These are phyloP conservation scores for Populus trichocarpa DNA, from an alignment of 441 rosid species.

Conservation along the genomic window DNA sequence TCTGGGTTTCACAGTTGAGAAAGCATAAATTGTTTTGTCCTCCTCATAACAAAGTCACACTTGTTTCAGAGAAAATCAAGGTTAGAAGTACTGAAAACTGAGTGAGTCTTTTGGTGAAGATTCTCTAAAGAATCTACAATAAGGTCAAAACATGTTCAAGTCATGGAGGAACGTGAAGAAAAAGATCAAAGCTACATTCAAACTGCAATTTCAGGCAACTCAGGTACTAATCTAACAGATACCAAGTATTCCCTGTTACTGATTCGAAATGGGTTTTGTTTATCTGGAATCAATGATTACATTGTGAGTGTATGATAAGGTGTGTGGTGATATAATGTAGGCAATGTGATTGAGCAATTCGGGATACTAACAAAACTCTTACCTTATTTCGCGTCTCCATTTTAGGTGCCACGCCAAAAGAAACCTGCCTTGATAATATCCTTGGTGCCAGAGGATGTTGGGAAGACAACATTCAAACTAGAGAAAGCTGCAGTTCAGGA, in stretches of 20 bases:
- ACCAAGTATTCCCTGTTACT: background rate
- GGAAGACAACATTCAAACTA: slow-evolving; percentile 61
- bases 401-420: slow-evolving; percentile 53
- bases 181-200: slow-evolving; percentile 71
- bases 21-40: slow-evolving; percentile 14
- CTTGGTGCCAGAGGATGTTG: slow-evolving; percentile 68
- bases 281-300: background rate
- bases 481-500: slow-evolving; percentile 59
- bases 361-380: slow-evolving; percentile 3
- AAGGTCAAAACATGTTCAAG: slow-evolving; percentile 52
- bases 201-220: slow-evolving; percentile 77
- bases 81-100: slow-evolving; percentile 14
- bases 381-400: slow-evolving; percentile 26
- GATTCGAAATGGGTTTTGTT: slow-evolving; percentile 9
- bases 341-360: background rate
- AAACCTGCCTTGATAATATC: slow-evolving; percentile 51
- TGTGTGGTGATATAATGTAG: background rate
- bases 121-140: slow-evolving; percentile 23
- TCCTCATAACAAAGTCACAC: slow-evolving; percentile 16
- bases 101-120: slow-evolving; percentile 23
- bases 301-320: background rate
- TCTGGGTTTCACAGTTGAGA: slow-evolving; percentile 11
- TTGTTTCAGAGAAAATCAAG: slow-evolving; percentile 16
- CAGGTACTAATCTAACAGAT: slow-evolving; percentile 43
- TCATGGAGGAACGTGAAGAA: slow-evolving; percentile 81